phyloP scores from a whole-genome alignment of 805 yeast genomes.

The Candida taoyuanica region DNA sequence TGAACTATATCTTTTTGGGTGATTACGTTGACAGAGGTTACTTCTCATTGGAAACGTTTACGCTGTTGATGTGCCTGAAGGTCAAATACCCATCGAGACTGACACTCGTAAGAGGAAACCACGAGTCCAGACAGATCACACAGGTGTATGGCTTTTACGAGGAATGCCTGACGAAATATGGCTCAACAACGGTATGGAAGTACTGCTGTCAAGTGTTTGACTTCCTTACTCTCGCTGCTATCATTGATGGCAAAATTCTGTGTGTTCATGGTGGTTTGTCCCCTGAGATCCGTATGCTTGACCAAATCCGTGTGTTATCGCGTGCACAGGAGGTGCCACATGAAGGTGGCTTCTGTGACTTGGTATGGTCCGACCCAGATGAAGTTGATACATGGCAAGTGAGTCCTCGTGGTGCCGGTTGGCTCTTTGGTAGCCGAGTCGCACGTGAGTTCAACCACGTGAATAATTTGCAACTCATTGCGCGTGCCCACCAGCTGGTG shows the following conservation, averaged over 20 bases:
- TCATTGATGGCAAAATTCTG: conserved; percentile 87
- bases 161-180: conserved; percentile 84
- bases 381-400: conserved; percentile 98
- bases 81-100: conserved; percentile 81
- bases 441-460: conserved; percentile 96
- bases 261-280: conserved; percentile 98
- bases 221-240: conserved; percentile 89
- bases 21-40: conserved; percentile 99
- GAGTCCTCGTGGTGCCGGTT: conserved; percentile 97
- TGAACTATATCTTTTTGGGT: conserved; percentile 83
- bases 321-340: conserved; percentile 99
- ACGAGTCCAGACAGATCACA: conserved; percentile 96
- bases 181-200: conserved; percentile 89
- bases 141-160: conserved; percentile 98
- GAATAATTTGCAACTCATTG: conserved; percentile 80
- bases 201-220: conserved; percentile 96
- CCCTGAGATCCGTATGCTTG: conserved; percentile 96
- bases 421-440: conserved; percentile 93
- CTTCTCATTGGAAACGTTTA: conserved; percentile 89
- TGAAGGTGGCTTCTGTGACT: conserved; percentile 97
- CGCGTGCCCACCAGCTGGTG: conserved; percentile 96
- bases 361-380: conserved; percentile 98
- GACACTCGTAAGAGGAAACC: conserved; percentile 95
- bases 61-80: conserved; percentile 87
- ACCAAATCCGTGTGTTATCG: conserved; percentile 88